Percentiles rank a stretch among this genome's conserved stretches.
phyloP scores from a whole-genome alignment of 108 stramenopile genomes.

The Pelagomonas calceolata region DNA sequence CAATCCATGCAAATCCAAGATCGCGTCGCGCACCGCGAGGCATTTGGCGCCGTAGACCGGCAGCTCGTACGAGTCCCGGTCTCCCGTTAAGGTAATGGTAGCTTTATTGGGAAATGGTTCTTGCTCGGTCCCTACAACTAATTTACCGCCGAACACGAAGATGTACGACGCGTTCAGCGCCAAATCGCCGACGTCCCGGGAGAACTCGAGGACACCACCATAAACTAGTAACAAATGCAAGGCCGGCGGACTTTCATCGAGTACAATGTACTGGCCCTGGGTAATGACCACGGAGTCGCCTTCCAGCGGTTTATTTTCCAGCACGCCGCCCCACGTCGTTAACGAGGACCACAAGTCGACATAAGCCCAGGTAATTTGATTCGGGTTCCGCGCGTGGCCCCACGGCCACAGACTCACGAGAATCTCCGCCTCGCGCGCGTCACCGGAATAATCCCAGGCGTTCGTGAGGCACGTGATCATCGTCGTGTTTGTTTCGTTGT shows the following conservation, averaged over 20 bases:
- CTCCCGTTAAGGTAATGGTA: conserved; percentile 22
- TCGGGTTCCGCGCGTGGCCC: conserved; percentile 5
- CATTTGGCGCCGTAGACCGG: conserved; percentile 24
- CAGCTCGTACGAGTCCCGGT: conserved; percentile 23
- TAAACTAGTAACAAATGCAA: conserved; percentile 16
- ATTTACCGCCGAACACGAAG: conserved; percentile 13
- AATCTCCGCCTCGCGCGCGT: conserved; percentile 1
- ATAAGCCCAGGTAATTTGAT: conserved; percentile 3
- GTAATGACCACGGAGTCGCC: conserved; percentile 27
- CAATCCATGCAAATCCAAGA: conserved; percentile 18
- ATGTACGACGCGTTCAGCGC: conserved; percentile 20
- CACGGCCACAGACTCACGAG: not conserved
- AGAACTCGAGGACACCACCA: conserved; percentile 24
- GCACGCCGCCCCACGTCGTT: conserved; percentile 14
- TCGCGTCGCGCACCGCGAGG: conserved; percentile 13
- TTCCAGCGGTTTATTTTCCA: not conserved
- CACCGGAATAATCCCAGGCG: conserved; percentile 8
- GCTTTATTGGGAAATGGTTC: conserved; percentile 20
- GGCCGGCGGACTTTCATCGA: conserved; percentile 15
- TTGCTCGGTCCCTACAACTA: conserved; percentile 22
- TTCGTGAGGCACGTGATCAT: conserved; percentile 10
- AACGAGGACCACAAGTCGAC: conserved; percentile 6
- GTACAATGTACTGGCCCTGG: conserved; percentile 22
- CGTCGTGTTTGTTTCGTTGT: not conserved
- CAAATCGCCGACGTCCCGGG: conserved; percentile 7